Evolutionary conservation across 768 basidiomycete species (phyloP).

Genomic region (Termitomyces sp.): DNA sequence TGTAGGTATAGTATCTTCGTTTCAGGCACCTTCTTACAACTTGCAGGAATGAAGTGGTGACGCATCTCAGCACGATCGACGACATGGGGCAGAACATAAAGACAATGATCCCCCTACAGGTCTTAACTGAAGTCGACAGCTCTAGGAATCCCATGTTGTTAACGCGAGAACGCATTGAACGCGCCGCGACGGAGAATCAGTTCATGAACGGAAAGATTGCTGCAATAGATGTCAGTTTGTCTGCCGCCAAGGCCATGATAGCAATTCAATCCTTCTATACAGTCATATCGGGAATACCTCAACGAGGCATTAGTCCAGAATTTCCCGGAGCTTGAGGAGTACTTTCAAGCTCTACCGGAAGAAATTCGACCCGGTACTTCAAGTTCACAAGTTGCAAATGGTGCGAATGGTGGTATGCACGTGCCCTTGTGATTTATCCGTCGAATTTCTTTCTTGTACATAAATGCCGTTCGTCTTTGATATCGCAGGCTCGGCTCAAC

Average conservation of each 20-base stretch:
- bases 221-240: conserved; percentile 56
- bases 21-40: background rate
- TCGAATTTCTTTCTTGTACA: background rate
- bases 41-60: conserved; percentile 66
- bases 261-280: conserved; percentile 4
- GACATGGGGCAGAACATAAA: conserved; percentile 55
- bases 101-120: conserved; percentile 70
- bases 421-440: background rate
- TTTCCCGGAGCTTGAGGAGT: conserved; percentile 59
- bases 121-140: conserved; percentile 75
- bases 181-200: conserved; percentile 84
- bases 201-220: conserved; percentile 88
- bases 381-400: conserved; percentile 2
- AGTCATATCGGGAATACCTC: conserved; percentile 68
- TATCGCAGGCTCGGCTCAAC: background rate
- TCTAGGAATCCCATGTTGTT: conserved; percentile 77
- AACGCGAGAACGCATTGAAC: conserved; percentile 74
- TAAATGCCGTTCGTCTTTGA: background rate
- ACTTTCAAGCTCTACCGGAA: conserved; percentile 17
- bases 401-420: background rate
- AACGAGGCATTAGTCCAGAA: conserved; percentile 66
- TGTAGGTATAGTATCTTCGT: conserved; percentile 36
- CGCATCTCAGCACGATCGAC: conserved; percentile 61
- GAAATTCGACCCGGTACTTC: conserved; percentile 4
- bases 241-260: background rate